phyloP scores from a whole-genome alignment of 2,329 filamentous ascomycete species.

The Aureobasidium namibiae region DNA sequence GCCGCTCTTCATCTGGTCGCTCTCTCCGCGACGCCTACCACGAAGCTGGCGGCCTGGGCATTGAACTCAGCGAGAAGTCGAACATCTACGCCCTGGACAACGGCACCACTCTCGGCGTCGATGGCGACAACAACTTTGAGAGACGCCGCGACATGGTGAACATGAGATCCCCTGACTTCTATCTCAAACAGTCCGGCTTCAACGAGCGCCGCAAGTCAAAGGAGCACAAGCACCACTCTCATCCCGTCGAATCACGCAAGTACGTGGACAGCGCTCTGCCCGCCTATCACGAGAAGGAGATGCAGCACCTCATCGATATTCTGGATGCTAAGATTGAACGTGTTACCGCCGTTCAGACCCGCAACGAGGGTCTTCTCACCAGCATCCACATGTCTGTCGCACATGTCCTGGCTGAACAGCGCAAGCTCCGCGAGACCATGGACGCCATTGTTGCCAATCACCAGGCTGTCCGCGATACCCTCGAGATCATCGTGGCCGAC shows the following conservation, averaged over 20 bases:
- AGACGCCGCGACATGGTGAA: background rate
- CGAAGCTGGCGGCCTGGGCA: background rate
- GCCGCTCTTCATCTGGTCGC: background rate
- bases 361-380: too few species aligned
- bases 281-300: too few species aligned
- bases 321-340: too few species aligned
- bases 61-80: background rate
- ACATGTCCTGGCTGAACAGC: background rate
- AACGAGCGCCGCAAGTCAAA: background rate
- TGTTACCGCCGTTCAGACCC: too few species aligned
- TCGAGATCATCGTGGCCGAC: background rate
- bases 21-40: background rate
- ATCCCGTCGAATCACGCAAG: too few species aligned
- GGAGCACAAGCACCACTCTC: background rate
- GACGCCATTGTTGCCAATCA: background rate
- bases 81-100: background rate
- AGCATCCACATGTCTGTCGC: too few species aligned
- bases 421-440: background rate
- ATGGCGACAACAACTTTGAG: background rate
- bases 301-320: background rate
- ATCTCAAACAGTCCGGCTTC: background rate
- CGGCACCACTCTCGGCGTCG: background rate
- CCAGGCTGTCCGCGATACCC: too few species aligned
- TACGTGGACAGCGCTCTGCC: too few species aligned
- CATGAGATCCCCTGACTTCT: background rate